These are phyloP conservation scores for Catenaria anguillulae DNA, from an alignment of 371 early-diverging fungal species.

Conservation along the genomic window DNA sequence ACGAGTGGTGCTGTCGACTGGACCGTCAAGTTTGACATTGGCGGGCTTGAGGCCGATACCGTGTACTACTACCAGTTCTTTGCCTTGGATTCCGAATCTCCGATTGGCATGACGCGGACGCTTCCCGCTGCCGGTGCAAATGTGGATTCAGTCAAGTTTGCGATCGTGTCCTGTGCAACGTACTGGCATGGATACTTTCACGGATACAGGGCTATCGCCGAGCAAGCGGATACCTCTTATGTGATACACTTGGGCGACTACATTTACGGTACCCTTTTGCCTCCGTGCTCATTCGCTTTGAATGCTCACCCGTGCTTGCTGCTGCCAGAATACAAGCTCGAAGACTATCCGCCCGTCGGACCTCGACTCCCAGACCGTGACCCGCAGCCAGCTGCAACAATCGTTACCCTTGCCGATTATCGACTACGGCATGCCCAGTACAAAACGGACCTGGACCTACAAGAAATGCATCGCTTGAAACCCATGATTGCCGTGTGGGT, in stretches of 20 bases:
- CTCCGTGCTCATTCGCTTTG: too few relatives aligned
- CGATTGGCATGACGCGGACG: neutral
- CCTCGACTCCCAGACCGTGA: too few relatives aligned
- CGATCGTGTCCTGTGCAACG: neutral
- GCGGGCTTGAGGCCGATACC: neutral
- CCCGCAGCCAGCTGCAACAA: too few relatives aligned
- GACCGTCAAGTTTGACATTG: neutral
- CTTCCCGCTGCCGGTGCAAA: neutral
- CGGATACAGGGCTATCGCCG: neutral
- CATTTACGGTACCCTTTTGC: too few relatives aligned
- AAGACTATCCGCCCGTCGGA: too few relatives aligned
- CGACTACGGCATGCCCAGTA: neutral
- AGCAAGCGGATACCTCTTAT: neutral
- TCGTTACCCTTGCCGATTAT: neutral
- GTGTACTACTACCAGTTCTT: neutral
- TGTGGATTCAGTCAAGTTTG: neutral
- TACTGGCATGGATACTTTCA: neutral
- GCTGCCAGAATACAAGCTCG: neutral
- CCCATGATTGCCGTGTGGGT: neutral
- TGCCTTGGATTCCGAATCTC: neutral
- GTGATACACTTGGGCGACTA: neutral
- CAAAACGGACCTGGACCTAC: neutral
- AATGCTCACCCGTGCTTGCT: too few relatives aligned
- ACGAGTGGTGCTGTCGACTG: neutral
- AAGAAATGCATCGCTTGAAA: neutral